Evolutionary conservation across 2,329 filamentous ascomycete species (phyloP).

Genomic region (Cercospora brassicicola): DNA sequence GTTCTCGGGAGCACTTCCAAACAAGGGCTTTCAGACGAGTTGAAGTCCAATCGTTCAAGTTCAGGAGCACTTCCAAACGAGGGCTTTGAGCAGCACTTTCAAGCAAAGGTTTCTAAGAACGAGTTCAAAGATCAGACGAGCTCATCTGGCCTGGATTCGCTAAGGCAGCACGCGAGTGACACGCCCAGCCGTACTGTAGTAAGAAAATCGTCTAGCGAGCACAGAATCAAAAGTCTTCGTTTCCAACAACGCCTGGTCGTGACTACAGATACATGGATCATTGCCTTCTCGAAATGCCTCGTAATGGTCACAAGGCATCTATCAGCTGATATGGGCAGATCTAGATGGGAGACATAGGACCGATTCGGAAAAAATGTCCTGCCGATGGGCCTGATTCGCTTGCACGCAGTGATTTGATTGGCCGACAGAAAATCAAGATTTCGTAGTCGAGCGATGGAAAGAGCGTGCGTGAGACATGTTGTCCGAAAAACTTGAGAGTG

Average conservation of each 20-base stretch:
- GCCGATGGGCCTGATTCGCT: neutral
- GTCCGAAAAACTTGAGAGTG: neutral
- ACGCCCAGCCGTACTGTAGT: neutral
- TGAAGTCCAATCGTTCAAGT: neutral
- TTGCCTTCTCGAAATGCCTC: neutral
- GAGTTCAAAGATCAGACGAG: neutral
- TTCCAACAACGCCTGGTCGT: neutral
- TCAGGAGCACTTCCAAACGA: neutral
- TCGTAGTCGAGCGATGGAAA: neutral
- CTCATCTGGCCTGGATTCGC: neutral
- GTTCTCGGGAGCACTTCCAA: constrained; percentile 1
- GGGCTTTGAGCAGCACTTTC: neutral
- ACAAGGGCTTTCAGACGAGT: neutral
- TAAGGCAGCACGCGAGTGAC: neutral
- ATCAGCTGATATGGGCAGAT: neutral
- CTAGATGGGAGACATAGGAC: neutral
- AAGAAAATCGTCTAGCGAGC: neutral
- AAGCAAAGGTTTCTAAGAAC: neutral
- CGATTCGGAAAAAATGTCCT: neutral
- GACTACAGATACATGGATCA: neutral
- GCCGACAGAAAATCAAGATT: constrained; percentile 2
- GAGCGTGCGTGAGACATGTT: neutral
- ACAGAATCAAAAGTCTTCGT: neutral
- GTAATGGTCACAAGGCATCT: neutral
- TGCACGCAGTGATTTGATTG: neutral